These are phyloP conservation scores for Tillandsia leiboldiana DNA, from an alignment of 176 grass and related monocot genomes.

Conservation along the genomic window DNA sequence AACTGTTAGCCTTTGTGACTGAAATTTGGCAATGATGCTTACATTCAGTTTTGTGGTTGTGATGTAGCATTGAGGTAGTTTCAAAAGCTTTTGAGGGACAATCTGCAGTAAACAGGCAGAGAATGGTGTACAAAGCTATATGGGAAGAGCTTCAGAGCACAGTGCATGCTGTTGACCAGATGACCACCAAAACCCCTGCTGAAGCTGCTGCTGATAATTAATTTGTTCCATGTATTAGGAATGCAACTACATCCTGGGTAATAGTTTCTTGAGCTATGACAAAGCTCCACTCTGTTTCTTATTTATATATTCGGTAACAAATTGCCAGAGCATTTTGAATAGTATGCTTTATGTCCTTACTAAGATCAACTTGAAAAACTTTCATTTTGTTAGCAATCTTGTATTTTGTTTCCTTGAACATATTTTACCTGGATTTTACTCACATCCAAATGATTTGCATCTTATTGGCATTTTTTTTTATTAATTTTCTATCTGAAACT, in stretches of 20 bases:
- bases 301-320: neutral
- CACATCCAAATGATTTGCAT: too few species aligned
- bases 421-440: too few species aligned
- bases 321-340: neutral
- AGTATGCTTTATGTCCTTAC: neutral
- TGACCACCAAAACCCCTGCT: slow-evolving; percentile 71
- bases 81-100: slow-evolving; percentile 83
- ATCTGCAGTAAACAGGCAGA: slow-evolving; percentile 75
- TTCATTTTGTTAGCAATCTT: too few species aligned
- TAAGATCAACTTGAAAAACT: too few species aligned
- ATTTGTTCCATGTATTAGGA: neutral
- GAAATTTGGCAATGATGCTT: neutral
- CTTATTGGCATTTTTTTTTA: too few species aligned
- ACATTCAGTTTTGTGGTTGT: slow-evolving; percentile 3
- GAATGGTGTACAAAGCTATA: slow-evolving; percentile 98
- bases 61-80: slow-evolving; percentile 65
- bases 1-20: neutral
- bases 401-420: too few species aligned
- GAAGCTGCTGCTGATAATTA: slow-evolving; percentile 29
- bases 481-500: too few species aligned
- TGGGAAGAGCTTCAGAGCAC: slow-evolving; percentile 90
- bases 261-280: neutral
- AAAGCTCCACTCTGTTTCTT: neutral
- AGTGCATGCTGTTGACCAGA: slow-evolving; percentile 89
- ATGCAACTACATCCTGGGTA: neutral